Evolutionary conservation across 306 rosid species (phyloP).

Genomic region (Coriaria nepalensis): DNA sequence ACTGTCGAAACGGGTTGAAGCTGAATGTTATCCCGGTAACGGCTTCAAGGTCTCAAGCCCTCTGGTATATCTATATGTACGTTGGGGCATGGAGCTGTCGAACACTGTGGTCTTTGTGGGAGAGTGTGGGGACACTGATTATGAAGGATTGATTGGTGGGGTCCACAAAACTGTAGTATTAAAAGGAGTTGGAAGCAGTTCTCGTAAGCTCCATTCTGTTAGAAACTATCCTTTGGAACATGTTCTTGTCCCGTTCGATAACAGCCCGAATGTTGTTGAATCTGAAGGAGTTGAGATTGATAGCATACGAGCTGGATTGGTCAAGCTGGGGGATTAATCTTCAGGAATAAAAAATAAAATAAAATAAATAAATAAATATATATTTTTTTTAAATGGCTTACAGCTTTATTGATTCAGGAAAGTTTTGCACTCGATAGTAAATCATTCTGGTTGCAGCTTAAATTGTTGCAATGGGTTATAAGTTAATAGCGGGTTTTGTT

Average conservation of each 20-base stretch:
- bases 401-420: not conserved
- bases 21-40: constrained; percentile 34
- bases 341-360: constrained; percentile 7
- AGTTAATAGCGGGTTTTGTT: too few relatives aligned
- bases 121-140: constrained; percentile 48
- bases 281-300: constrained; percentile 17
- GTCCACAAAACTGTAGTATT: constrained; percentile 29
- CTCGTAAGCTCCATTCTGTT: constrained; percentile 29
- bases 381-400: too few relatives aligned
- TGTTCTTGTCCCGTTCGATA: constrained; percentile 12
- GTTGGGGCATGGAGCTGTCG: constrained; percentile 41
- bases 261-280: constrained; percentile 27
- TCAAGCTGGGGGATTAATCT: constrained; percentile 26
- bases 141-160: constrained; percentile 43
- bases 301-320: constrained; percentile 23
- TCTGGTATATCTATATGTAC: constrained; percentile 43
- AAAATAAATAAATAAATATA: too few relatives aligned
- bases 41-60: constrained; percentile 50
- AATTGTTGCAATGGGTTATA: too few relatives aligned
- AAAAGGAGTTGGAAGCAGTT: constrained; percentile 20
- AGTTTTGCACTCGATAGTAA: too few relatives aligned
- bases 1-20: constrained; percentile 30
- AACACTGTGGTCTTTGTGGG: constrained; percentile 39
- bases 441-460: too few relatives aligned
- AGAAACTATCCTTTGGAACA: constrained; percentile 29